Percentiles rank a stretch among this genome's conserved stretches.
These are phyloP conservation scores for Penicillium manginii DNA, from an alignment of 495 filamentous ascomycete genomes.

Conservation along the genomic window DNA sequence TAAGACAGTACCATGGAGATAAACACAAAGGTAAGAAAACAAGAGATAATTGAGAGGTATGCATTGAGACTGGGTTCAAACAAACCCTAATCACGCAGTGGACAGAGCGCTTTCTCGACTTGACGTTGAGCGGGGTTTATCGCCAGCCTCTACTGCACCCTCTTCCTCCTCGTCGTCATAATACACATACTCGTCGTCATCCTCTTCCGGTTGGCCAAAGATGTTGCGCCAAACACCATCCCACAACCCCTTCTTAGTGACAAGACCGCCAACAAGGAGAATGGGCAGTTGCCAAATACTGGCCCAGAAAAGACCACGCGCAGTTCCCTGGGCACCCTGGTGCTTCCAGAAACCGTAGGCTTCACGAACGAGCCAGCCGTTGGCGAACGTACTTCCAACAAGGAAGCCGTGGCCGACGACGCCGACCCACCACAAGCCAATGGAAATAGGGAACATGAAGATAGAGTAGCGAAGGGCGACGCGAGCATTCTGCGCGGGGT, in stretches of 20 bases:
- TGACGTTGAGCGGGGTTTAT: constrained; percentile 5
- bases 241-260: constrained; percentile 95
- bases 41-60: constrained; percentile 7
- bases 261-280: constrained; percentile 86
- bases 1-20: constrained; percentile 19
- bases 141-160: constrained; percentile 3
- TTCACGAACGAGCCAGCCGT: constrained; percentile 83
- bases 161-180: constrained; percentile 45
- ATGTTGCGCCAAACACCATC: constrained; percentile 75
- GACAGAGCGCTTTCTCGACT: constrained; percentile 4
- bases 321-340: constrained; percentile 78
- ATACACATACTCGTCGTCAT: constrained; percentile 46
- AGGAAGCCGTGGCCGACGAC: constrained; percentile 91
- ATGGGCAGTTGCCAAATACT: constrained; percentile 96
- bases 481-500: constrained; percentile 78
- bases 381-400: constrained; percentile 77
- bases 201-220: constrained; percentile 54
- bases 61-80: neutral
- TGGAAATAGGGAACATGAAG: constrained; percentile 83
- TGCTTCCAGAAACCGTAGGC: constrained; percentile 81
- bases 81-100: neutral
- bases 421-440: constrained; percentile 76
- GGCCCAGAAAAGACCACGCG: constrained; percentile 91
- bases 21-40: constrained; percentile 3
- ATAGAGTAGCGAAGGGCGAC: constrained; percentile 89